Base-by-base conservation (phyloP, 768 basidiomycete species). In the Daedaleopsis sinensis region DNA sequence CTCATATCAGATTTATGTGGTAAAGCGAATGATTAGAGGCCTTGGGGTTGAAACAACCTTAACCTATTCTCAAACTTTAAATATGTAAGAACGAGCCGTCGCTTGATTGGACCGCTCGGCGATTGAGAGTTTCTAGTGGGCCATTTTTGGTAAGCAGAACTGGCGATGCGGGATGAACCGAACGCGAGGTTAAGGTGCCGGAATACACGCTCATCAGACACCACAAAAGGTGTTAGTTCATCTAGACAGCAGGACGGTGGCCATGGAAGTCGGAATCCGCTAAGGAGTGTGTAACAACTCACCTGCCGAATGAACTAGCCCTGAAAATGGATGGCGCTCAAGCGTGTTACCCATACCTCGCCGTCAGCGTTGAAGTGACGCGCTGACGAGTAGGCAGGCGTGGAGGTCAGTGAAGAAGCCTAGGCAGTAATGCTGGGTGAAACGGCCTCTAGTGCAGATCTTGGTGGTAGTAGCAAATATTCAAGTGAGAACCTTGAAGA, bases 1-100 rank as follows among this genome's bases (percentile, higher is more conserved):
- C 82, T 83, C 80, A 72, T 76, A 78, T 80, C 80, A 77, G 78
- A 77, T 75, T 78, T 81, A 79, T 81, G 80, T 78, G 80, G 79
- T 86, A 87, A 87, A 88, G 86, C 87, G 87, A 90, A 90, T 90
- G 89, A 90, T 89, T 91, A 90, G 88, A 87, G 87, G 87, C 86
- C 86, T 89, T 88, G 87, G 82, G 89, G 88, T 85, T 83, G 86
- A 85, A 89, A 89, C 86, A 84, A 85, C 86, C 88, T 90, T 87
- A 87, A 89, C 87, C 88, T 88, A 89, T 84, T 84, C 82, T 84
- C 82, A 84, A 83, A 84, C 82, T 84, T 82, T 83, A 80, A 84
- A 84, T 84, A 78, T 80, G 82, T 82, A 82, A 82, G 81, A 82
- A 75, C 78, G 73, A 71, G 76, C 77, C 72, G 78, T 82, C 78